Evolutionary conservation across 108 stramenopile genomes (phyloP), one percentile per base, ranked within the genome.

Genomic region (Epithemia pelagica): DNA sequence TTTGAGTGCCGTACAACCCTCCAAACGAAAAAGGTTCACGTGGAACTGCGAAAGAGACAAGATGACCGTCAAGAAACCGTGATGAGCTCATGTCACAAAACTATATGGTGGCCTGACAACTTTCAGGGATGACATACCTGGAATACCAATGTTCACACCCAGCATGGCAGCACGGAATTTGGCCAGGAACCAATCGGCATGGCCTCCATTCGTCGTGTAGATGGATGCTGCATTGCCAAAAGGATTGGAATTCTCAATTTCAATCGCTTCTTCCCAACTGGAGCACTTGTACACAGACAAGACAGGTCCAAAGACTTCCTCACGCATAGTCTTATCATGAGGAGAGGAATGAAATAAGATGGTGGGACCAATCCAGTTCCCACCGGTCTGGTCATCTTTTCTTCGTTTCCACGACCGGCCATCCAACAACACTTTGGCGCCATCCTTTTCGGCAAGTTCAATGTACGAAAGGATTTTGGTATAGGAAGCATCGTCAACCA

Each of bases 221-320:
- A 98, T 76, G 28, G 86, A 93, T 7, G 95, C 96, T 19, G 96
- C 98, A 76, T 98, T 98, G 10, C 98, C 96, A 77, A 90, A 96
- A 2, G 93, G 95, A 75, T 92, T 95, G 24, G 78, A 68, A 81
- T 96, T 96, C 69, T 98, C 97, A 67, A 96, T 95, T 27, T 69
- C 93, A 54, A 98, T 81, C 8, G 97, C 97, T 66, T 94, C 88
- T 58, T 93, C 87, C 90, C 96, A 93, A n/a, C 84, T 77, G 0
- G 58, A 28, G 2, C 87, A 89, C 24, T 70, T 59, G 62, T 87
- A 87, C 7, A 98, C 86, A 54, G 83, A 86, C 52, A 98, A 74
- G 29, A 93, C 95, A 1, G 97, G 97, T 3, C 97, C 97, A 77
- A 98, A 98, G 1, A 98, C 83, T 67, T 98, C 97, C 57, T 98